Evolutionary conservation across 2,329 filamentous ascomycete genomes (phyloP).

Genomic region (Fusarium kyushuense): DNA sequence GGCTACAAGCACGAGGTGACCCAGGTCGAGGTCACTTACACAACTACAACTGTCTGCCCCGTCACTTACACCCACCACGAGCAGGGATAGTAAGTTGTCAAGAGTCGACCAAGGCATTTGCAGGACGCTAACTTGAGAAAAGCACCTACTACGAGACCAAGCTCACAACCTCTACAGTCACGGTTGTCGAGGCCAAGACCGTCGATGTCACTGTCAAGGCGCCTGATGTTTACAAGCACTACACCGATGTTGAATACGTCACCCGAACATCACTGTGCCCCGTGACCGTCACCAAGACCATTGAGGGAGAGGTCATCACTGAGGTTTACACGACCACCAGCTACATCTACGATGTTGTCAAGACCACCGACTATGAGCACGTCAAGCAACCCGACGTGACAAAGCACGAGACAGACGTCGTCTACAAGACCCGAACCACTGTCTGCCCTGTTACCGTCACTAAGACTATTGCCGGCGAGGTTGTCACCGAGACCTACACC

Average conservation of each 20-base stretch:
- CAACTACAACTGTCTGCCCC: constrained; percentile 60
- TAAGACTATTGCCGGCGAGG: constrained; percentile 56
- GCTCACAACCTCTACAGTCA: constrained; percentile 59
- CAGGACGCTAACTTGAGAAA: constrained; percentile 28
- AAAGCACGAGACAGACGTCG: constrained; percentile 50
- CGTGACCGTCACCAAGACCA: constrained; percentile 55
- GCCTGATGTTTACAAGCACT: constrained; percentile 52
- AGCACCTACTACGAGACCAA: constrained; percentile 59
- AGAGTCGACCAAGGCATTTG: background rate
- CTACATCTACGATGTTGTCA: constrained; percentile 47
- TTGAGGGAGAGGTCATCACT: constrained; percentile 44
- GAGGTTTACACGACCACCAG: constrained; percentile 49
- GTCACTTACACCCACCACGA: constrained; percentile 58
- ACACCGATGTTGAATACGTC: constrained; percentile 52
- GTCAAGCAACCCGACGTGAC: constrained; percentile 55
- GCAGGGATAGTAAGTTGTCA: constrained; percentile 55
- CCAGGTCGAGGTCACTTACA: constrained; percentile 52
- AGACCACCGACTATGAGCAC: constrained; percentile 51
- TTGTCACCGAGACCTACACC: constrained; percentile 55
- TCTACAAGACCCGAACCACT: constrained; percentile 59
- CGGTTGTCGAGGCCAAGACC: constrained; percentile 56
- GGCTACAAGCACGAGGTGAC: constrained; percentile 23
- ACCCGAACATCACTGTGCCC: constrained; percentile 61
- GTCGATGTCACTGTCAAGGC: constrained; percentile 54
- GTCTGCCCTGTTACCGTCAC: constrained; percentile 50